phyloP scores from a whole-genome alignment of 225 moss, liverwort and hornwort species.

The Polytrichum commune region DNA sequence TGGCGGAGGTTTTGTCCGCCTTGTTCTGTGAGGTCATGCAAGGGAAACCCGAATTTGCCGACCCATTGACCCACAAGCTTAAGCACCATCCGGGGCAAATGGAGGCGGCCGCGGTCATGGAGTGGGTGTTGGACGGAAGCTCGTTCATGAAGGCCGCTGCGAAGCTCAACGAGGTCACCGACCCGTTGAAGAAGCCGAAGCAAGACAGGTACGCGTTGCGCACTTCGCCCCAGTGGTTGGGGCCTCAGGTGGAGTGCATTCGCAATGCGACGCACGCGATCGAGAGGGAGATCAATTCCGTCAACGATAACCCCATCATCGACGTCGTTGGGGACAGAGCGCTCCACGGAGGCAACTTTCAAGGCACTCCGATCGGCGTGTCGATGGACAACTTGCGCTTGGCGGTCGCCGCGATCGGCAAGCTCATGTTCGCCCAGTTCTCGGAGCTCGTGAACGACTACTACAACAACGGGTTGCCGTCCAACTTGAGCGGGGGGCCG shows the following conservation, averaged over 20 bases:
- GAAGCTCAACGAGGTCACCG: slow-evolving; percentile 51
- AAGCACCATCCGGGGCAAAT: slow-evolving; percentile 51
- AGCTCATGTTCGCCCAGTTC: slow-evolving; percentile 27
- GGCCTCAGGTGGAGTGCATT: slow-evolving; percentile 22
- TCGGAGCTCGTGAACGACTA: slow-evolving; percentile 27
- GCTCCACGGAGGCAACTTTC: slow-evolving; percentile 29
- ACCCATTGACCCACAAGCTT: slow-evolving; percentile 45
- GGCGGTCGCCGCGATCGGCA: slow-evolving; percentile 17
- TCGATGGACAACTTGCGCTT: slow-evolving; percentile 33
- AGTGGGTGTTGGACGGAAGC: slow-evolving; percentile 48
- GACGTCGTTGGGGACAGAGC: slow-evolving; percentile 17
- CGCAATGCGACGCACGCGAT: slow-evolving; percentile 20
- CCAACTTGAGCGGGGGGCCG: not conserved
- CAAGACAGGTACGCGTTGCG: slow-evolving; percentile 21
- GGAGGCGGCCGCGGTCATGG: slow-evolving; percentile 41
- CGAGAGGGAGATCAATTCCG: slow-evolving; percentile 49
- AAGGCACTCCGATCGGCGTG: slow-evolving; percentile 25
- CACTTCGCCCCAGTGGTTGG: slow-evolving; percentile 36
- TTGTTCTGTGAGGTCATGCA: slow-evolving; percentile 45
- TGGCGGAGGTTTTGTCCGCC: slow-evolving; percentile 17
- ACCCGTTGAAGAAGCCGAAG: slow-evolving; percentile 28
- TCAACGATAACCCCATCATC: slow-evolving; percentile 44
- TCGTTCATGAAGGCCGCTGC: slow-evolving; percentile 39
- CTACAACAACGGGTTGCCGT: slow-evolving; percentile 13
- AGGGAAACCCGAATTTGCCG: slow-evolving; percentile 38